A percentile compares a stretch with the other conserved stretches of the same genome.
Evolutionary conservation across 495 filamentous ascomycete genomes (phyloP).

Genomic region (Penicillium mononematosum): DNA sequence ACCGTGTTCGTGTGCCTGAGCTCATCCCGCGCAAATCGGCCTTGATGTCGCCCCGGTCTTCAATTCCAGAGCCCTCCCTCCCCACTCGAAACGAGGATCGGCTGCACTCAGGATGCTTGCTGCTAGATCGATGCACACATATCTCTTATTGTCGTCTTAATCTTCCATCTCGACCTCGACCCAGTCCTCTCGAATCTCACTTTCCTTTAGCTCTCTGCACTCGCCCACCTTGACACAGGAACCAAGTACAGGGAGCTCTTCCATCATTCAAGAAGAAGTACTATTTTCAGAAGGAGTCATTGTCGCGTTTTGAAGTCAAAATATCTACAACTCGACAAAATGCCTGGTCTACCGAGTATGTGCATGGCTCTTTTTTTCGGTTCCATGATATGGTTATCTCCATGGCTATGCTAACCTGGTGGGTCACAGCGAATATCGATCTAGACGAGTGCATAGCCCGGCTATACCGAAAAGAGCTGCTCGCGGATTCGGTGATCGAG

Average conservation of each 20-base stretch:
- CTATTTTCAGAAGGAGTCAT: background rate
- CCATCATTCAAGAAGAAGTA: background rate
- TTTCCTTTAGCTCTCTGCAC: background rate
- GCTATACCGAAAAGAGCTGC: slow-evolving; percentile 91
- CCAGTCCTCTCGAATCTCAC: background rate
- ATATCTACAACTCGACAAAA: slow-evolving; percentile 34
- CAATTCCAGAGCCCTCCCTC: background rate
- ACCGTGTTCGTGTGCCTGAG: background rate
- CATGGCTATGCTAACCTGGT: slow-evolving; percentile 1
- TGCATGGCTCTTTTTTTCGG: slow-evolving; percentile 12
- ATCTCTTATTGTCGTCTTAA: background rate
- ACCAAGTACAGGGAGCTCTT: background rate
- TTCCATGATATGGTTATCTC: background rate
- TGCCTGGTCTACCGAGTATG: slow-evolving; percentile 89
- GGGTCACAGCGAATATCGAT: slow-evolving; percentile 78
- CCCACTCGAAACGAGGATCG: slow-evolving; percentile 2
- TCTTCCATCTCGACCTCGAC: background rate
- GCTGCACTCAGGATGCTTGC: slow-evolving; percentile 4
- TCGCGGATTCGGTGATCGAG: slow-evolving; percentile 97
- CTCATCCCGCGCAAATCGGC: slow-evolving; percentile 10
- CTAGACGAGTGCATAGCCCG: slow-evolving; percentile 96
- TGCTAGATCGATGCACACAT: background rate
- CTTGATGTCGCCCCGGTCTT: slow-evolving; percentile 1
- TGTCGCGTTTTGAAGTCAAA: background rate
- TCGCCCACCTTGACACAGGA: background rate